Conservation (phyloP, 2,329 filamentous ascomycete genomes). For the Trichoderma koningii region DNA sequence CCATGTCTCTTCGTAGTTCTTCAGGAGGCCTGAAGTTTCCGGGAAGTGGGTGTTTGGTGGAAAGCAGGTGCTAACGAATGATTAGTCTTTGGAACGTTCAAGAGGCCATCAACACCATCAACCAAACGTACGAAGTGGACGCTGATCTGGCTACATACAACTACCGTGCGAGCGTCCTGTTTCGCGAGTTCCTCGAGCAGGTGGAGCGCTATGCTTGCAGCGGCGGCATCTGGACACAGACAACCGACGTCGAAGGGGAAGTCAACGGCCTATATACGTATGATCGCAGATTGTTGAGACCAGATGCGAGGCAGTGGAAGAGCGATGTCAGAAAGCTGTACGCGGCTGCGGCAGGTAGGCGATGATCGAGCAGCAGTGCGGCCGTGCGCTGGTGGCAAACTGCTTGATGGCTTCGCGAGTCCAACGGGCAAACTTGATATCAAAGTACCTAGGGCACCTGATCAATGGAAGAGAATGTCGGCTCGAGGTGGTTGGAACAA, state of each 20-base stretch:
- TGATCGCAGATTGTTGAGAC: constrained; percentile 62
- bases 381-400: neutral
- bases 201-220: constrained; percentile 64
- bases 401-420: neutral
- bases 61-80: neutral
- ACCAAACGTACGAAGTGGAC: constrained; percentile 69
- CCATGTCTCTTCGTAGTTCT: neutral
- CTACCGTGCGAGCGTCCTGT: constrained; percentile 62
- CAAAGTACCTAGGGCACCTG: too few species aligned
- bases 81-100: constrained; percentile 65
- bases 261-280: constrained; percentile 72
- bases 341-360: constrained; percentile 48
- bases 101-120: constrained; percentile 59
- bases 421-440: neutral
- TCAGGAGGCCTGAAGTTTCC: too few species aligned
- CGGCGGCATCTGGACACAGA: constrained; percentile 72
- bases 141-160: constrained; percentile 62
- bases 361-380: neutral
- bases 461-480: too few species aligned
- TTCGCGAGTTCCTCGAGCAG: constrained; percentile 63
- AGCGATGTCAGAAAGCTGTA: constrained; percentile 62
- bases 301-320: constrained; percentile 60
- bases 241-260: constrained; percentile 73
- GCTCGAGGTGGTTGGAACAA: too few species aligned
- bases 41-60: neutral